Conservation (phyloP, 2,329 filamentous ascomycete species). For the Talaromyces sp. region DNA sequence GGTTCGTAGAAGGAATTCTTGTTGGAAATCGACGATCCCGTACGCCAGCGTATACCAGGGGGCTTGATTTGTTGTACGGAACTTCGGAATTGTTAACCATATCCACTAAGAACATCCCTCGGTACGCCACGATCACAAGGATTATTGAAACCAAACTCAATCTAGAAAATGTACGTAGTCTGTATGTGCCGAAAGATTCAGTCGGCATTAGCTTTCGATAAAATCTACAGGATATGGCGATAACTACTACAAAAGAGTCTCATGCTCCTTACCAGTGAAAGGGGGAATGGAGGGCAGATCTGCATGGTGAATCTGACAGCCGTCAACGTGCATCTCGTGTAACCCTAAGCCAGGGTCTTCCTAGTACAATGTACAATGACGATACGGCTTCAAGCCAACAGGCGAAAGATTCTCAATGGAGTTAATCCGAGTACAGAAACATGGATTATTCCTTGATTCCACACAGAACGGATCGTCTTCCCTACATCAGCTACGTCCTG, state of each 20-base stretch:
- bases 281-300: not conserved
- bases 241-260: not conserved
- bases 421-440: not conserved
- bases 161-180: not conserved
- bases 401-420: not conserved
- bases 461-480: not conserved
- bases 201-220: too few relatives aligned
- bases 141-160: not conserved
- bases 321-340: not conserved
- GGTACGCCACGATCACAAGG: conserved; percentile 2
- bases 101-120: not conserved
- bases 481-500: not conserved
- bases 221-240: not conserved
- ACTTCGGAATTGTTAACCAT: not conserved
- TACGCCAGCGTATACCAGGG: not conserved
- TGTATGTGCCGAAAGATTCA: not conserved
- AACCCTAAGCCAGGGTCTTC: not conserved
- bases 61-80: not conserved
- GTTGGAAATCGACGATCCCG: not conserved
- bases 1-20: not conserved
- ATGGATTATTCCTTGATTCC: not conserved
- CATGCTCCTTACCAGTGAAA: not conserved
- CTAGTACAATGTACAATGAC: not conserved
- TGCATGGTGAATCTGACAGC: not conserved
- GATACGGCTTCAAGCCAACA: not conserved